A percentile compares a stretch with the other conserved stretches of the same genome.
Evolutionary conservation across 306 rosid species (phyloP).

Genomic region (Cucurbita moschata): DNA sequence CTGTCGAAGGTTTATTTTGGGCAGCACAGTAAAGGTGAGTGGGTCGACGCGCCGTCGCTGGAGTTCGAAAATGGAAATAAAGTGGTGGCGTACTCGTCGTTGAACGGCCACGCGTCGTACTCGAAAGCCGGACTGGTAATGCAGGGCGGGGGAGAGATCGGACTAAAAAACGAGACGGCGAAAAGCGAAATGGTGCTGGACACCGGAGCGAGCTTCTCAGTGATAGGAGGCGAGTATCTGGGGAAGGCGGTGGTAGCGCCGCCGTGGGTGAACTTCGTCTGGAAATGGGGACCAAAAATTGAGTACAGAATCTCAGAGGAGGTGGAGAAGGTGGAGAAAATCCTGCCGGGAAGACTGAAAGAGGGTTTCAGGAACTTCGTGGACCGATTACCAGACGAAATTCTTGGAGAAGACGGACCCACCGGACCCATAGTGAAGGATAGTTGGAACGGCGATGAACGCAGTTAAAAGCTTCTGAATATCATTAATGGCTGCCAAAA

Average conservation of each 20-base stretch:
- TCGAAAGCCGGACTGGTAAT: constrained; percentile 43
- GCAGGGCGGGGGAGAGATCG: constrained; percentile 42
- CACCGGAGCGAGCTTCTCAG: constrained; percentile 13
- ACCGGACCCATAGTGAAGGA: constrained; percentile 59
- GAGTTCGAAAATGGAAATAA: constrained; percentile 36
- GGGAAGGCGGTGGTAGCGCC: constrained; percentile 29
- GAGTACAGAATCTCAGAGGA: constrained; percentile 24
- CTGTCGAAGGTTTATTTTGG: constrained; percentile 40
- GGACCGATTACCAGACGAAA: constrained; percentile 33
- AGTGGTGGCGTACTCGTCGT: constrained; percentile 38
- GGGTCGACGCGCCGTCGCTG: constrained; percentile 45
- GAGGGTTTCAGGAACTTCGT: constrained; percentile 9
- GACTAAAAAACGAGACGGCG: constrained; percentile 52
- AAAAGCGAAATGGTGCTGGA: constrained; percentile 37
- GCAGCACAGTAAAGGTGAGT: constrained; percentile 53
- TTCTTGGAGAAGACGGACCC: constrained; percentile 64
- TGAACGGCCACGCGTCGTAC: constrained; percentile 52
- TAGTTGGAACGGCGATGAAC: constrained; percentile 62
- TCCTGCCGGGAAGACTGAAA: constrained; percentile 26
- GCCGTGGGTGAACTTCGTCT: constrained; percentile 40
- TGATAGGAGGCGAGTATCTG: constrained; percentile 40
- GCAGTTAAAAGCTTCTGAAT: neutral
- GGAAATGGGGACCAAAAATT: constrained; percentile 68
- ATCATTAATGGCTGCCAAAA: neutral
- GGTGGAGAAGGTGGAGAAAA: constrained; percentile 22